Evolutionary conservation across 371 early-diverging fungal genomes (phyloP), one percentile per base, ranked within the genome.

Genomic region (Mortierella sp.): DNA sequence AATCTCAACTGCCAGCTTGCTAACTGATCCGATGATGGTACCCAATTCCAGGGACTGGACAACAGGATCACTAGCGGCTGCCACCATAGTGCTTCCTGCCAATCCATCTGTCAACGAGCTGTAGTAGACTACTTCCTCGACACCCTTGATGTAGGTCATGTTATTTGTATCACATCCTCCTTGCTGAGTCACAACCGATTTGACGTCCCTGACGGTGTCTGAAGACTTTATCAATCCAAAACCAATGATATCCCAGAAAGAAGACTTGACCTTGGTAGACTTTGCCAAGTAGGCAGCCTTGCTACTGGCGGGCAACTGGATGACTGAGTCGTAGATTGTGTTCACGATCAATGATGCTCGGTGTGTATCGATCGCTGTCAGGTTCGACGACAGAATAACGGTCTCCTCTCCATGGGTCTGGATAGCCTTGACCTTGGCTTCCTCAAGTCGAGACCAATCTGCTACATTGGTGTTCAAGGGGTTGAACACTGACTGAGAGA

Each of bases 271-370:
- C 9, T 22, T 60, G 30, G 35, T 35, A 22, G 47, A 10, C 28
- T 43, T 6, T 28, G 49, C 62, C 0, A 28, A 22, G 22, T 75
- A 66, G 0, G 55, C 39, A 0, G 28, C 62, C 58, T 70, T 70
- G 32, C 40, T 70, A 0, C 51, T 49, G 22, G 67, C 35, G 4
- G 71, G 72, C 10, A 76, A 39, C 26, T 57, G 43, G n/a, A 70
- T 39, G 16, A 76, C 77, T 8, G 71, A 52, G 28, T 71, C 77
- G 32, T 76, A 76, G 43, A 76, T 76, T n/a, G 71, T 70, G 54
- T 71, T 67, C 9, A 58, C 63, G 49, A 76, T 67, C 52, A 67
- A 35, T 0, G 68, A 28, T 0, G 77, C 66, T 28, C 30, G 70
- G 16, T 55, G 70, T 9, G 45, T 20, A 40, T 76, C 77, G 14